A percentile compares a stretch with the other conserved stretches of the same genome.
phyloP scores from a whole-genome alignment of 2,329 filamentous ascomycete species.

The Pseudogymnoascus destructans region DNA sequence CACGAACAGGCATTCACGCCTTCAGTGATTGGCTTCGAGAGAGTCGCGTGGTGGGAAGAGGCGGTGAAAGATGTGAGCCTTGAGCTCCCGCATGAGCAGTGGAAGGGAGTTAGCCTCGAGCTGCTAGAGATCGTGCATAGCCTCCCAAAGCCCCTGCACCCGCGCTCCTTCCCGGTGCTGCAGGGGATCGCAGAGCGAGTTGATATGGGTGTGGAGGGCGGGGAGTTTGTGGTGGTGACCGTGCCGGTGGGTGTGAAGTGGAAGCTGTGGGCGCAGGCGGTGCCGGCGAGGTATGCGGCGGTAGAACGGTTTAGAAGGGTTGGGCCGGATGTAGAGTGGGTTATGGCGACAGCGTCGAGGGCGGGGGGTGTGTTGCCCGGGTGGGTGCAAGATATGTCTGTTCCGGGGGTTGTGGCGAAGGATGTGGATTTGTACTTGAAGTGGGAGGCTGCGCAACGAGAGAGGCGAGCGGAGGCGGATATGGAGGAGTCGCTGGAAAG shows the following conservation, averaged over 20 bases:
- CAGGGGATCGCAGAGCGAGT: constrained; percentile 37
- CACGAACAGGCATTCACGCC: constrained; percentile 48
- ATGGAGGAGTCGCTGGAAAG: neutral
- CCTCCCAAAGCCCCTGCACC: constrained; percentile 44
- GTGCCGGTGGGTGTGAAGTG: constrained; percentile 34
- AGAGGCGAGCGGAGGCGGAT: neutral
- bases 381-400: constrained; percentile 50
- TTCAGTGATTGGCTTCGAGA: constrained; percentile 36
- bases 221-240: constrained; percentile 44
- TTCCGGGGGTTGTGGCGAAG: constrained; percentile 52
- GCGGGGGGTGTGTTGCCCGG: constrained; percentile 53
- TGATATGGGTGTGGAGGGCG: constrained; percentile 25
- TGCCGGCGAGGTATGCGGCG: constrained; percentile 49
- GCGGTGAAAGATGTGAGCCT: constrained; percentile 35
- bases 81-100: constrained; percentile 28
- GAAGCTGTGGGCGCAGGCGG: constrained; percentile 22
- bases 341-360: constrained; percentile 65
- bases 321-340: constrained; percentile 42
- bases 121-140: constrained; percentile 55
- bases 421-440: constrained; percentile 56
- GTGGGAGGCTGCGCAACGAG: constrained; percentile 32
- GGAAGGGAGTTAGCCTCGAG: constrained; percentile 36
- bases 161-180: constrained; percentile 54
- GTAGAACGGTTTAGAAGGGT: constrained; percentile 47
- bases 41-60: constrained; percentile 31